These are phyloP conservation scores for Eremothecium sinecaudum DNA, from an alignment of 1,139 yeast species.

Conservation along the genomic window DNA sequence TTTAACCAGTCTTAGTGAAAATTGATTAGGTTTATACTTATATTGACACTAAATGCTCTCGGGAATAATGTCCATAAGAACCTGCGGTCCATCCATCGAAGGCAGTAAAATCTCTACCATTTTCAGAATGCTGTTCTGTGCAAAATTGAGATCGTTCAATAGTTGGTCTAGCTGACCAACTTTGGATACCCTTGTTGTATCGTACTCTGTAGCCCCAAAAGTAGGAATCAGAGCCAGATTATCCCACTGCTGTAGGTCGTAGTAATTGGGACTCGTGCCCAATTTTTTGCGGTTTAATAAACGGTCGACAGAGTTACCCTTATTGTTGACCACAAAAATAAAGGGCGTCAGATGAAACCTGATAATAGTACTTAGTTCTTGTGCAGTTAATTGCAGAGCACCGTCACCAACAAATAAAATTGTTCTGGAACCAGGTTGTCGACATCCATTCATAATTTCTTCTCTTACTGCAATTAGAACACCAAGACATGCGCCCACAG, in stretches of 20 bases:
- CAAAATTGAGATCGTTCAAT: constrained; percentile 40
- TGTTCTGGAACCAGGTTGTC: constrained; percentile 41
- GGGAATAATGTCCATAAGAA: constrained; percentile 59
- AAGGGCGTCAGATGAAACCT: constrained; percentile 71
- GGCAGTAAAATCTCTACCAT: constrained; percentile 71
- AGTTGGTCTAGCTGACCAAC: constrained; percentile 41
- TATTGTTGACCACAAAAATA: constrained; percentile 71
- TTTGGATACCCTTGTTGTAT: constrained; percentile 48
- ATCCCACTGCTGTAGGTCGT: constrained; percentile 78
- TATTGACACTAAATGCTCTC: too few species aligned
- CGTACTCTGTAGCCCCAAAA: constrained; percentile 58
- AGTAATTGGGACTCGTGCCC: constrained; percentile 60
- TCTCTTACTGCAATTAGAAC: constrained; percentile 76
- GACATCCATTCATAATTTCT: constrained; percentile 17
- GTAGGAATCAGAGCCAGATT: constrained; percentile 54
- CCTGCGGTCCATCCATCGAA: constrained; percentile 71
- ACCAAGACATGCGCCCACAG: constrained; percentile 77
- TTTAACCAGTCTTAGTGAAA: too few species aligned
- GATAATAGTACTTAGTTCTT: constrained; percentile 74
- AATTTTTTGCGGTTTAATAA: constrained; percentile 52
- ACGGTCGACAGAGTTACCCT: constrained; percentile 82
- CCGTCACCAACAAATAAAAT: constrained; percentile 84
- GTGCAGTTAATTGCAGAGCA: constrained; percentile 77
- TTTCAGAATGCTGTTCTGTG: constrained; percentile 54
- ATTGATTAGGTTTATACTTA: too few species aligned